Evolutionary conservation across 176 grass and related monocot species (phyloP), one percentile per base, ranked within the genome.

Genomic region (Oryza brachyantha): DNA sequence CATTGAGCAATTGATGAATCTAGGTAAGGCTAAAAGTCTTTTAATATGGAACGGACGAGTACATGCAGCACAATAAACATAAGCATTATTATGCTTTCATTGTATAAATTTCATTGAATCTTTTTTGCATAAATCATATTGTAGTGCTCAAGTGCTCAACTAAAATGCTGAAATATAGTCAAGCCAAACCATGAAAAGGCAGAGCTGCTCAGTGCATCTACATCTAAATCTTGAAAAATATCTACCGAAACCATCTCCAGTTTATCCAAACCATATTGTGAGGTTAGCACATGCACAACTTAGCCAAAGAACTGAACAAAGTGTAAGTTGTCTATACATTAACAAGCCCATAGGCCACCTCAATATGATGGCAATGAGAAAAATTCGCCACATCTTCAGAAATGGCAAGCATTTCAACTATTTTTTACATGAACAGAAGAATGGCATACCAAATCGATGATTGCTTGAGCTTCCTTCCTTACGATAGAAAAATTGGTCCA

Each of bases 391-490:
- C 48, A 55, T 40, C 36, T 61, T 68, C 48, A 42, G 27, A 31
- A 58, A 71, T 71, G 36, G 61, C 54, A 81, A 57, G 48, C 11
- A 84, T 71, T 46, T 61, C 34, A 71, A 70, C 24, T 66, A 11
- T 9, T 71, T 50, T 65, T 63, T 29, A 74, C 26, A 69, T 74
- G 32, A 88, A 88, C 22, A 68, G 46, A 74, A 85, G 29, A 85
- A 79, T 64, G 46, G 0, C 61, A 17, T 87, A 94, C 95, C 91
- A 98, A 86, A 94, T 98, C 92, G 13, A 94, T 63, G 25, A 94
- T 81, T 8, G 92, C 73, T 80, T 94, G 89, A 68, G 90, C 92
- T 63, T 98, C 95, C 82, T 92, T 94, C 83, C 83, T 92, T 90
- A 98, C 85, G 61, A 98, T 87, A 72, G 90, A 88, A 88, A 98